Percentiles rank a stretch among this genome's conserved stretches.
Evolutionary conservation across 306 rosid species (phyloP).

Genomic region (Dalbergia cultrata): DNA sequence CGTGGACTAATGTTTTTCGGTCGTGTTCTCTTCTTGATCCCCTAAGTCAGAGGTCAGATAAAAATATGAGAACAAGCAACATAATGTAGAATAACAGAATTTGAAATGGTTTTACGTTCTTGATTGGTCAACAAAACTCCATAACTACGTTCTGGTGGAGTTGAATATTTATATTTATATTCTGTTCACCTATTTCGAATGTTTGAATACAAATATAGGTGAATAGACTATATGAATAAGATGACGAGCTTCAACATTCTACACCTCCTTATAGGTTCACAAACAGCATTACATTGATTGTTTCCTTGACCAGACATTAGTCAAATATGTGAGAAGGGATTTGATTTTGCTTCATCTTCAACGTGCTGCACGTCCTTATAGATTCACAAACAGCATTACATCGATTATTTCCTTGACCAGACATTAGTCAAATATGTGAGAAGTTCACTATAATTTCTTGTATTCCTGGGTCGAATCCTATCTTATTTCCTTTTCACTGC

Average conservation of each 20-base stretch:
- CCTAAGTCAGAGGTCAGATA: conserved; percentile 34
- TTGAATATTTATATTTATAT: background rate
- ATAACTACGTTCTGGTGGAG: background rate
- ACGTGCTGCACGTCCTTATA: no score
- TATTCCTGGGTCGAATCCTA: background rate
- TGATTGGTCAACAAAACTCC: conserved; percentile 13
- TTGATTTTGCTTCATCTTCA: background rate
- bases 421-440: background rate
- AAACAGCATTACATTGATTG: background rate
- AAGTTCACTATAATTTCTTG: conserved; percentile 7
- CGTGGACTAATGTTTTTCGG: background rate
- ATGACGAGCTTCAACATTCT: background rate
- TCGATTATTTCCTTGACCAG: background rate
- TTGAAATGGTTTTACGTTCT: background rate
- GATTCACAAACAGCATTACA: background rate
- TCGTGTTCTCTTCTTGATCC: conserved; percentile 3
- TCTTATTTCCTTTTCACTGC: background rate
- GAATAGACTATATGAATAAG: background rate
- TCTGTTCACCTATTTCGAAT: background rate
- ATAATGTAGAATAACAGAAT: background rate
- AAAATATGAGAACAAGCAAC: conserved; percentile 2
- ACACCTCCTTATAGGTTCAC: background rate
- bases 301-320: background rate
- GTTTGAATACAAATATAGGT: background rate
- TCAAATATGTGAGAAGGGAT: background rate